phyloP scores from a whole-genome alignment of 345 rosid genomes.

The Ailanthus altissimus region DNA sequence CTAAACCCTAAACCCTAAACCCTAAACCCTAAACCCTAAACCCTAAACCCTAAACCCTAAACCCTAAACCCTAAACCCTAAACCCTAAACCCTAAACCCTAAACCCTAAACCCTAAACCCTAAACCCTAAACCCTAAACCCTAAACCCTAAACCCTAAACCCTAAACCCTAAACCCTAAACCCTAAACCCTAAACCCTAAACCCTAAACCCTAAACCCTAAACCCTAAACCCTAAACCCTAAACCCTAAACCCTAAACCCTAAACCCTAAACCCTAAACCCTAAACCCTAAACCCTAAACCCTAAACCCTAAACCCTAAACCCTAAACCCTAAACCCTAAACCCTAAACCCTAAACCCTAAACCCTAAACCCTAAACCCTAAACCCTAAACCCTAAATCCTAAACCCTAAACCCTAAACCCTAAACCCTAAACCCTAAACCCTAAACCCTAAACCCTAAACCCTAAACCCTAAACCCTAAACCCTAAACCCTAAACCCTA shows the following conservation, averaged over 20 bases:
- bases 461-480: too few species aligned
- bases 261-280: conserved; percentile 13
- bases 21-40: not conserved
- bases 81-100: conserved; percentile 15
- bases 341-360: not conserved
- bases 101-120: conserved; percentile 13
- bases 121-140: not conserved
- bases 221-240: conserved; percentile 13
- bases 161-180: conserved; percentile 14
- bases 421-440: too few species aligned
- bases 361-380: conserved; percentile 11
- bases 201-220: not conserved
- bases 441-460: too few species aligned
- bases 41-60: conserved; percentile 8
- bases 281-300: conserved; percentile 11
- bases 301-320: conserved; percentile 15
- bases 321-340: conserved; percentile 15
- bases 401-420: not conserved
- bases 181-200: conserved; percentile 12
- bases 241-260: conserved; percentile 2
- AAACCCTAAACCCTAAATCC: conserved; percentile 3
- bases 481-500: too few species aligned
- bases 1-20: conserved; percentile 12
- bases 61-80: conserved; percentile 15
- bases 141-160: conserved; percentile 9